phyloP scores from a whole-genome alignment of 2,329 filamentous ascomycete species.

The Aspergillus felis region DNA sequence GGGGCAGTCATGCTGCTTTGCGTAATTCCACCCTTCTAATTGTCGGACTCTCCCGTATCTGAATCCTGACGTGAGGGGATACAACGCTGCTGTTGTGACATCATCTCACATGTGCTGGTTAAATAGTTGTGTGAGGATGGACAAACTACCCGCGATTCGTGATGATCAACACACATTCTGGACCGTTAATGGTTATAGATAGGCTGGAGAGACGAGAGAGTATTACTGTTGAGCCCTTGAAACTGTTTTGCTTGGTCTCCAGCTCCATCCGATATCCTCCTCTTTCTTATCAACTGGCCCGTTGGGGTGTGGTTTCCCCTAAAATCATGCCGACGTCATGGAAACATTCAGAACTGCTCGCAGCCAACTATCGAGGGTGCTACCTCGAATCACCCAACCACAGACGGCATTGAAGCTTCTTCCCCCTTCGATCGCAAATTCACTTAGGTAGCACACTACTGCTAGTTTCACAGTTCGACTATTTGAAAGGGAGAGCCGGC shows the following conservation, averaged over 20 bases:
- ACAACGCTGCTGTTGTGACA: slow-evolving; percentile 12
- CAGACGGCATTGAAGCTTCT: background rate
- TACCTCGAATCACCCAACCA: background rate
- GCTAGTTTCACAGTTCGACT: background rate
- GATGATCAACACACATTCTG: background rate
- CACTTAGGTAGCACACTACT: background rate
- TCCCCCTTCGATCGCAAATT: background rate
- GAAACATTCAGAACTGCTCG: background rate
- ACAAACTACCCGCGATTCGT: background rate
- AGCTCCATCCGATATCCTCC: background rate
- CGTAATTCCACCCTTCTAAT: background rate
- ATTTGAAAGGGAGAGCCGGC: background rate
- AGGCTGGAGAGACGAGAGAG: background rate
- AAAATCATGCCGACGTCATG: background rate
- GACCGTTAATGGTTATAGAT: background rate
- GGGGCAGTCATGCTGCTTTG: background rate
- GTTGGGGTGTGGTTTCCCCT: background rate
- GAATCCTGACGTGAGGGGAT: background rate
- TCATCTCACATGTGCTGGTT: slow-evolving; percentile 12
- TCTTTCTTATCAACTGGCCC: background rate
- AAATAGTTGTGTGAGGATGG: background rate
- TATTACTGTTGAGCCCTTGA: background rate
- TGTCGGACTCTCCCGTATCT: background rate
- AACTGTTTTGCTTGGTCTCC: background rate
- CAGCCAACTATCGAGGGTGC: background rate